These are phyloP conservation scores for Infundibulicybe gibba DNA, from an alignment of 768 basidiomycete species.

Conservation along the genomic window DNA sequence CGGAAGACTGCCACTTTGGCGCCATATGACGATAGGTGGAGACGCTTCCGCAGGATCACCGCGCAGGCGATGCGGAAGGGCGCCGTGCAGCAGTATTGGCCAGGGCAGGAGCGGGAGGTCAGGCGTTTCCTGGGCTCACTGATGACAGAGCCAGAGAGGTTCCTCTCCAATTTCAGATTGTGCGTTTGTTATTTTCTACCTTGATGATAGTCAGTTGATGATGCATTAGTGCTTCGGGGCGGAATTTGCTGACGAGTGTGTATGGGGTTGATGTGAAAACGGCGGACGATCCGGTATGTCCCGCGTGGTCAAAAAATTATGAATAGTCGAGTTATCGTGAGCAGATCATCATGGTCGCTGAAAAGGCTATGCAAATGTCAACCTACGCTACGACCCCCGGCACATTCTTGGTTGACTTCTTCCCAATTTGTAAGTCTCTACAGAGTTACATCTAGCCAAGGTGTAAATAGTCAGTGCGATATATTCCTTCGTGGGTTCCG, in stretches of 20 bases:
- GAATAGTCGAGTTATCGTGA: background rate
- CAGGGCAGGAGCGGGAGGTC: constrained; percentile 17
- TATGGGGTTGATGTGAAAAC: constrained; percentile 21
- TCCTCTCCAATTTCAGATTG: constrained; percentile 22
- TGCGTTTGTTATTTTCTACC: constrained; percentile 7
- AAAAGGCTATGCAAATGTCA: constrained; percentile 15
- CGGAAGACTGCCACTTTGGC: constrained; percentile 16
- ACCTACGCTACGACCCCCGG: constrained; percentile 20
- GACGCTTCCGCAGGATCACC: constrained; percentile 19
- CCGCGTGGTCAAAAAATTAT: background rate
- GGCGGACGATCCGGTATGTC: constrained; percentile 16
- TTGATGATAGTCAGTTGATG: too few species aligned
- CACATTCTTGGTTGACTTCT: constrained; percentile 22
- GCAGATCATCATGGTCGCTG: constrained; percentile 19
- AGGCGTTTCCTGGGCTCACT: constrained; percentile 14
- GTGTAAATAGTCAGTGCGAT: background rate
- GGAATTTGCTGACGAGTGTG: constrained; percentile 15
- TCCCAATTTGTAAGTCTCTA: constrained; percentile 14
- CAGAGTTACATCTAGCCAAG: background rate
- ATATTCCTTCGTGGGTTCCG: constrained; percentile 36
- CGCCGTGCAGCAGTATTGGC: constrained; percentile 15
- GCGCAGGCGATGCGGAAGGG: constrained; percentile 20
- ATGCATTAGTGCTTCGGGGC: constrained; percentile 13
- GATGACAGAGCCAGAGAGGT: constrained; percentile 14
- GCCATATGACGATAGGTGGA: constrained; percentile 22